These are phyloP conservation scores for Lactarius evosmus DNA, from an alignment of 768 basidiomycete genomes.

Conservation along the genomic window DNA sequence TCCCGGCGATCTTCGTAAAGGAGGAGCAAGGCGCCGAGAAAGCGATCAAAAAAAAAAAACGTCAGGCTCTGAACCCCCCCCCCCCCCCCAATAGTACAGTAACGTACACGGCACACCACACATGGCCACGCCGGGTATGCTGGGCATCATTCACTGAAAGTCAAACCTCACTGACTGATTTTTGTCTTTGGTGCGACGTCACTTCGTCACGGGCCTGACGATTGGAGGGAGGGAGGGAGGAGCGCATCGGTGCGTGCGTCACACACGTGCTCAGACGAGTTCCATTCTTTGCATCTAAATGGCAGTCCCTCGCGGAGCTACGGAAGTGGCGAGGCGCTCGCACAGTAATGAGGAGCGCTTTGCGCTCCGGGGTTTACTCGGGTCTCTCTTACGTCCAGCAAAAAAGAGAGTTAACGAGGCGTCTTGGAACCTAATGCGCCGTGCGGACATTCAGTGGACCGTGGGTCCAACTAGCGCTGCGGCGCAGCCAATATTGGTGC, in stretches of 20 bases:
- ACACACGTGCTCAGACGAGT: constrained; percentile 30
- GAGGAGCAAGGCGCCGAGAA: constrained; percentile 46
- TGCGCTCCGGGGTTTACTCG: constrained; percentile 24
- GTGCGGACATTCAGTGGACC: constrained; percentile 5
- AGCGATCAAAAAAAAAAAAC: constrained; percentile 42
- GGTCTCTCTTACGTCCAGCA: not conserved
- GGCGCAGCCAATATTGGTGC: not conserved
- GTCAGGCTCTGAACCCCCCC: constrained; percentile 31
- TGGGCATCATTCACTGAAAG: too few relatives aligned
- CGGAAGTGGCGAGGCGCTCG: constrained; percentile 31
- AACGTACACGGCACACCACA: too few relatives aligned
- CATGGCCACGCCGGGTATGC: too few relatives aligned
- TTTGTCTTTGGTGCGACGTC: too few relatives aligned
- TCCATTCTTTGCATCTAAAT: not conserved
- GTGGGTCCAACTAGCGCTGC: not conserved
- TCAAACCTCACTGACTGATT: too few relatives aligned
- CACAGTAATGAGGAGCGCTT: constrained; percentile 33
- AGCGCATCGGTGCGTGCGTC: too few relatives aligned
- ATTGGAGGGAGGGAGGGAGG: too few relatives aligned
- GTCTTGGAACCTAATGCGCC: constrained; percentile 13
- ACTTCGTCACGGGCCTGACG: too few relatives aligned
- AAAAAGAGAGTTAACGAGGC: not conserved
- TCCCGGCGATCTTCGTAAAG: constrained; percentile 40
- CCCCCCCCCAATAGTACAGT: too few relatives aligned
- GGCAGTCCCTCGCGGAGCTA: constrained; percentile 11